Conservation (phyloP, 73 alveolate species). For the Stentor roeselii region DNA sequence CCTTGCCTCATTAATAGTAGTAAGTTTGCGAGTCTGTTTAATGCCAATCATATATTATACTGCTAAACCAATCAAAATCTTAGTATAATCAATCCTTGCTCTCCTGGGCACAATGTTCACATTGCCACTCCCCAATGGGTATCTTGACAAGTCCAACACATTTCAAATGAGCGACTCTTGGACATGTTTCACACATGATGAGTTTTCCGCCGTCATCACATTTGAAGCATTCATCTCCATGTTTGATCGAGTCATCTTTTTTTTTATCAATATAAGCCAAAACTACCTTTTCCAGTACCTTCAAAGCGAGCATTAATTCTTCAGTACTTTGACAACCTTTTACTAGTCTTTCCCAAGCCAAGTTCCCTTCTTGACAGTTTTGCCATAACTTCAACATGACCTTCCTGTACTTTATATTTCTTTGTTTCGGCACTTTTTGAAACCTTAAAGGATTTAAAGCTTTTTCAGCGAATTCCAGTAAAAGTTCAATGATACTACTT, state of each 20-base stretch:
- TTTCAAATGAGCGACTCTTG: slow-evolving; percentile 72
- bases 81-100: slow-evolving; percentile 44
- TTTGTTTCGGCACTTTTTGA: background rate
- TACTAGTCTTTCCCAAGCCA: background rate
- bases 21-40: too few relatives aligned
- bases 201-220: slow-evolving; percentile 74
- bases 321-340: background rate
- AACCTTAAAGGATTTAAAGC: background rate
- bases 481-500: background rate
- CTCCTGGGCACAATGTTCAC: slow-evolving; percentile 75
- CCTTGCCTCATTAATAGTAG: too few relatives aligned
- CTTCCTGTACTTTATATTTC: background rate
- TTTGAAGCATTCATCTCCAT: slow-evolving; percentile 69
- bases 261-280: background rate
- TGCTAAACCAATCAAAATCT: slow-evolving; percentile 50
- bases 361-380: background rate
- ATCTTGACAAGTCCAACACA: slow-evolving; percentile 60
- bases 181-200: slow-evolving; percentile 74
- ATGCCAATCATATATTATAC: too few relatives aligned
- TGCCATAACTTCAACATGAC: background rate
- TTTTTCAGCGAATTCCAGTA: background rate
- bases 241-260: slow-evolving; percentile 54
- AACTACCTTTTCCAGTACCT: background rate
- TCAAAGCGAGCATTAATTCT: background rate
- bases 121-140: slow-evolving; percentile 75